Base-by-base conservation (phyloP, 1,284 basidiomycete species). In the Marasmius fiardii region DNA sequence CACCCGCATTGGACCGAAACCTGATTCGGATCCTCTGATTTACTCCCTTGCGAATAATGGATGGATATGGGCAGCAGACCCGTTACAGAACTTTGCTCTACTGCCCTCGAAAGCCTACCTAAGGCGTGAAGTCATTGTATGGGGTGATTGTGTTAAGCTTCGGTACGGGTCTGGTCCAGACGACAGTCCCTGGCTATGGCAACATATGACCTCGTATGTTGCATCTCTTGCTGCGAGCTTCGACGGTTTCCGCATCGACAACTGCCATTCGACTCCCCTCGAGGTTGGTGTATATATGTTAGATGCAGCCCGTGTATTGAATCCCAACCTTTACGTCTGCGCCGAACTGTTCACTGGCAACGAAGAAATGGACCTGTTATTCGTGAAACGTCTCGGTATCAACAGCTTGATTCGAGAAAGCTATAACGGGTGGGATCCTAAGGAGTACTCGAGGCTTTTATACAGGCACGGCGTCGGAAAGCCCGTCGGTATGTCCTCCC, bases 51-150 rank as follows among this genome's bases (percentile, higher is more conserved):
- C 96, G 4, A 98, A 98, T 74, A 99, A 99, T 66, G 96, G 96
- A 6, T 99, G 96, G 96, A 96, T 99, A 64, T 99, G 96, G 96
- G 80, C 90, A 57, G 95, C 96, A 1, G 89, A 99, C 69, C 96
- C 96, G 0, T 80, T 99, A 20, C 81, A 87, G 61, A 97, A 98
- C 75, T 99, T 99, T 74, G 96, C 95, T 8, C 83, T 93, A n/a
- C 83, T 85, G 49, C 90, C 92, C 1, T 98, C 95, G n/a, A 96
- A 96, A 69, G 91, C 95, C 1, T 99, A 99, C 70, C 81, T 98
- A 48, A 88, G 94, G 28, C 89, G 96, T 52, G 93, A 98, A 71
- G 93, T 99, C 50, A 98, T 99, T 63, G 93, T 90, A 18, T 99
- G 96, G 96, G 88, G 88, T 43, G 97, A 99, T 71, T 98, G 96